A percentile compares a stretch with the other conserved stretches of the same genome.
These are phyloP conservation scores for Sporothrix brasiliensis DNA, from an alignment of 2,329 filamentous ascomycete species.

Conservation along the genomic window DNA sequence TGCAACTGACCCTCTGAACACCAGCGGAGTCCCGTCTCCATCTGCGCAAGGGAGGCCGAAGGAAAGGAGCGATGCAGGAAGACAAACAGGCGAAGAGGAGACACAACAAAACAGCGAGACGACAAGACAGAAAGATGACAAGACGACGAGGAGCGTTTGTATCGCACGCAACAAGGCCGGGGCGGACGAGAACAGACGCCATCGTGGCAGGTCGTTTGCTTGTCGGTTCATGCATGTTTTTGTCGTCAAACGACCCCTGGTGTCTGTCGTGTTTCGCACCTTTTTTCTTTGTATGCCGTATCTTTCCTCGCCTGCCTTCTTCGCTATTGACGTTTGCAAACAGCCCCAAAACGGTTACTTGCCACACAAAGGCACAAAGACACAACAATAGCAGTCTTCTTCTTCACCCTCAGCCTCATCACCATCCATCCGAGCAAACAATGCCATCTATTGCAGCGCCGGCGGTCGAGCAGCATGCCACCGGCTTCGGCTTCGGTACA, in stretches of 20 bases:
- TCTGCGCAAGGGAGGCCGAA: conserved; percentile 20
- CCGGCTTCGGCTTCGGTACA: conserved; percentile 35
- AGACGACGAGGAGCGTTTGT: neutral
- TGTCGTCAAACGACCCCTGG: neutral
- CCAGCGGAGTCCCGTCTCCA: neutral
- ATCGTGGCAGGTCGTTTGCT: neutral
- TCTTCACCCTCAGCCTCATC: neutral
- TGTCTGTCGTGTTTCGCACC: neutral
- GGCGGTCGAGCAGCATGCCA: conserved; percentile 37
- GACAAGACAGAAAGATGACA: neutral
- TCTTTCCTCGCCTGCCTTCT: neutral
- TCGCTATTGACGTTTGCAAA: neutral
- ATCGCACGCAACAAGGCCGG: neutral
- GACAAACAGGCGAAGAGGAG: neutral
- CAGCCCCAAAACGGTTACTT: neutral
- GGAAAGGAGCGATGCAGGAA: neutral
- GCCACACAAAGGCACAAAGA: neutral
- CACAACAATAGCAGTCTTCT: neutral
- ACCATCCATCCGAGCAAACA: neutral
- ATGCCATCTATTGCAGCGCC: conserved; percentile 29
- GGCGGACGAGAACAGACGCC: neutral
- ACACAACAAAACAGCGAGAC: no score
- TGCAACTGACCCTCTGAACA: neutral
- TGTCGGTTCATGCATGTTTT: neutral
- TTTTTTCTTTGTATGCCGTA: neutral